Conservation (phyloP, 768 basidiomycete species). For the Punctularia strigosozonata region DNA sequence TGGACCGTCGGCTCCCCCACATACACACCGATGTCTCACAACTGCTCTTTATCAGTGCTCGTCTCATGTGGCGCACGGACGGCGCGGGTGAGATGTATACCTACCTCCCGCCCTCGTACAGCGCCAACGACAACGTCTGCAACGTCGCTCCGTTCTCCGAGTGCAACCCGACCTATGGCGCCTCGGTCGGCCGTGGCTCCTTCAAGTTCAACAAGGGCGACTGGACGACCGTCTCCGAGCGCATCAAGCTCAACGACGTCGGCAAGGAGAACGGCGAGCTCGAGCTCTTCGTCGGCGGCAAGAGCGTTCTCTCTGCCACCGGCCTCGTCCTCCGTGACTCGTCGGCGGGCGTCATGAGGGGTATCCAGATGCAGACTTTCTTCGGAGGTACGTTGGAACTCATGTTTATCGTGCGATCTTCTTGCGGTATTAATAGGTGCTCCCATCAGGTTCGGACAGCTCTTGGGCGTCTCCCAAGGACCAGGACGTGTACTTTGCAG, state of each 20-base stretch:
- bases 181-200: slow-evolving; percentile 56
- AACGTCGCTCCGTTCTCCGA: slow-evolving; percentile 34
- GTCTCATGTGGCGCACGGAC: slow-evolving; percentile 59
- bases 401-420: no score
- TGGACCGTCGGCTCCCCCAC: no score
- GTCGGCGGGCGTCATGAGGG: slow-evolving; percentile 40
- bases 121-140: slow-evolving; percentile 39
- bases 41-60: no score
- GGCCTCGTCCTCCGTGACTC: slow-evolving; percentile 44
- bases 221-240: slow-evolving; percentile 61
- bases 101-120: slow-evolving; percentile 31
- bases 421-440: no score
- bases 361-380: slow-evolving; percentile 71
- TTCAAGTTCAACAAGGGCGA: slow-evolving; percentile 51
- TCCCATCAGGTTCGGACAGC: slow-evolving; percentile 1
- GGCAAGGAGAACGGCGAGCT: slow-evolving; percentile 63
- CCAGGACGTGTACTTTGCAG: background rate
- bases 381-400: slow-evolving; percentile 60
- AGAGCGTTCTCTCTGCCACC: slow-evolving; percentile 45
- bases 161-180: slow-evolving; percentile 53
- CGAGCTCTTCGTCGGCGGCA: slow-evolving; percentile 52
- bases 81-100: slow-evolving; percentile 30
- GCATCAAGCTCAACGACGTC: slow-evolving; percentile 64
- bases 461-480: background rate
- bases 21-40: no score